These are phyloP conservation scores for Pulicaria dysenterica DNA, from an alignment of 129 eudicot species.

Conservation along the genomic window DNA sequence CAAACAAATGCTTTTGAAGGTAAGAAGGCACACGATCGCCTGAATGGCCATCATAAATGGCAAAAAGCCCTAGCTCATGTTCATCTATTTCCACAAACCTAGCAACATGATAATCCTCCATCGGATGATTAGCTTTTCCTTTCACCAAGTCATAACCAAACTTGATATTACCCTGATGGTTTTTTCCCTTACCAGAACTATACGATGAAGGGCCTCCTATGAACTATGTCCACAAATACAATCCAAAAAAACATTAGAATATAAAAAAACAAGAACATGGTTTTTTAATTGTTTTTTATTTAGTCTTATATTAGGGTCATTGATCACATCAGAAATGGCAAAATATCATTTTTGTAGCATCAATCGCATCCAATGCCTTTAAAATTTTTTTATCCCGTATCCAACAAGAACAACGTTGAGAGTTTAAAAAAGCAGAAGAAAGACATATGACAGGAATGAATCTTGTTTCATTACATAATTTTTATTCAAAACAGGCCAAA, in stretches of 20 bases:
- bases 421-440: too few species aligned
- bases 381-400: too few species aligned
- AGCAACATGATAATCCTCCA: conserved; percentile 83
- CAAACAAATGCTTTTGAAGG: conserved; percentile 63
- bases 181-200: conserved; percentile 64
- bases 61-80: conserved; percentile 73
- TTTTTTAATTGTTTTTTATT: too few species aligned
- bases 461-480: background rate
- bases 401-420: too few species aligned
- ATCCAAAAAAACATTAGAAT: background rate
- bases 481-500: background rate
- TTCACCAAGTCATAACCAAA: conserved; percentile 67
- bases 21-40: conserved; percentile 68
- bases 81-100: conserved; percentile 47
- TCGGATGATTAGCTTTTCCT: conserved; percentile 77
- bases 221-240: conserved; percentile 30
- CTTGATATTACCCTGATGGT: conserved; percentile 47
- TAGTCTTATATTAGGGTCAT: background rate
- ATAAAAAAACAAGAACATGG: background rate
- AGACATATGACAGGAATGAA: background rate
- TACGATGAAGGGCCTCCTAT: conserved; percentile 46
- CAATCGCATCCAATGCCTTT: background rate
- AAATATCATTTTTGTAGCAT: background rate
- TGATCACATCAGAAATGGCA: background rate
- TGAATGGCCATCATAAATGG: conserved; percentile 73